Conservation (phyloP, 805 yeast genomes). For the Nakazawaea anatomiae region DNA sequence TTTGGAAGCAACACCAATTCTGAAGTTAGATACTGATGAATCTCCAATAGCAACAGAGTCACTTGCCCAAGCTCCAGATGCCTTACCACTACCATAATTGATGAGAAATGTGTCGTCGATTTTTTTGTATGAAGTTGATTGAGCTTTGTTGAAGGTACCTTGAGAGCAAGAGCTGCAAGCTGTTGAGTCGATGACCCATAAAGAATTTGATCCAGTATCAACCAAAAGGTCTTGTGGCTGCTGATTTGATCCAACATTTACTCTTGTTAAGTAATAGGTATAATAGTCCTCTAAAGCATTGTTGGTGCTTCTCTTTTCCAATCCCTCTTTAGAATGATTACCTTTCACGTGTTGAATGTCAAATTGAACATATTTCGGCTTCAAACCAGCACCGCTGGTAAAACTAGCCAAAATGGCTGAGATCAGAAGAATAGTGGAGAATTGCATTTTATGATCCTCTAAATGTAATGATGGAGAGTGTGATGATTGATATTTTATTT, state of each 20-base stretch:
- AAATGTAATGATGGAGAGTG: neutral
- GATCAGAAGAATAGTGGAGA: neutral
- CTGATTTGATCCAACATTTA: constrained; percentile 50
- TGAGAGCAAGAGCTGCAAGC: constrained; percentile 20
- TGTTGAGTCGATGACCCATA: constrained; percentile 51
- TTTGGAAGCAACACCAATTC: constrained; percentile 4
- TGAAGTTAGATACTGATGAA: neutral
- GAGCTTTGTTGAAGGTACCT: constrained; percentile 18
- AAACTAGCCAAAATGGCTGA: neutral
- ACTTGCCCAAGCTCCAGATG: constrained; percentile 22
- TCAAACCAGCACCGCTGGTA: neutral
- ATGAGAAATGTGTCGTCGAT: constrained; percentile 14
- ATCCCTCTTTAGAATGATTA: neutral
- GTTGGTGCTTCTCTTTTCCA: constrained; percentile 14
- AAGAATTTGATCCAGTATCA: constrained; percentile 74
- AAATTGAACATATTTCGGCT: constrained; percentile 7
- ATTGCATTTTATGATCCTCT: neutral
- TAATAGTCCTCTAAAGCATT: constrained; percentile 31
- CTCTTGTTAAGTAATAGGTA: constrained; percentile 38
- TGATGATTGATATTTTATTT: neutral
- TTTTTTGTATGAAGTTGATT: constrained; percentile 15
- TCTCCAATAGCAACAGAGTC: constrained; percentile 16
- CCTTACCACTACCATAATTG: constrained; percentile 20
- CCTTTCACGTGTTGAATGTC: neutral
- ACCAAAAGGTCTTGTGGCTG: constrained; percentile 49